phyloP scores from a whole-genome alignment of 208 protist genomes.

The Leishmania mexicana region DNA sequence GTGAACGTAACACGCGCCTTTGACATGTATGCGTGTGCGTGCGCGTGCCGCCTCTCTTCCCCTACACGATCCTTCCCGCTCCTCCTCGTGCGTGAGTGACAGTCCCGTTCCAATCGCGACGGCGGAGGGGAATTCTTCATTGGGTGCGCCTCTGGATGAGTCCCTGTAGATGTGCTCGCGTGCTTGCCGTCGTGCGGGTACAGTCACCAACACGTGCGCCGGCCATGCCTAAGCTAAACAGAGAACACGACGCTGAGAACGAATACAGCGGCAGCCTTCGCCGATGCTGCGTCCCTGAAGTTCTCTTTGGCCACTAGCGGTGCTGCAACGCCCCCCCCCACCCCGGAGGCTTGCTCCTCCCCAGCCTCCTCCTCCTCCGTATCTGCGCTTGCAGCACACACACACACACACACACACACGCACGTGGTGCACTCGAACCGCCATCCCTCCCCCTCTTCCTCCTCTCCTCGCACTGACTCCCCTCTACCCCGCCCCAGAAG shows the following conservation, averaged over 20 bases:
- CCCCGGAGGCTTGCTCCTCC: background rate
- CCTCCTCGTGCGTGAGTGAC: background rate
- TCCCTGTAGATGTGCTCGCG: background rate
- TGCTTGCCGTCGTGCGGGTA: background rate
- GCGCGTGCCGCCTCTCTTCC: background rate
- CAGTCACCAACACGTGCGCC: background rate
- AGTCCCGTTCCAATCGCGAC: background rate
- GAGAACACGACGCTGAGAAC: background rate
- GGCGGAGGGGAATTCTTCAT: background rate
- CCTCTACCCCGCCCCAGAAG: background rate
- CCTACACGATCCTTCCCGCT: background rate
- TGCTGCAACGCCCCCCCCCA: background rate
- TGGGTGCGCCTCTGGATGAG: background rate
- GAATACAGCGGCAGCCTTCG: background rate
- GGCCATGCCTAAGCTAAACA: background rate
- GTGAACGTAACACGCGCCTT: background rate
- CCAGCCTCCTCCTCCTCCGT: background rate
- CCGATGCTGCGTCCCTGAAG: background rate
- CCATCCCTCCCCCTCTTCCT: background rate
- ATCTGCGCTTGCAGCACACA: background rate
- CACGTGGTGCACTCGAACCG: background rate
- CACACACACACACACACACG: background rate
- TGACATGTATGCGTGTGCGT: background rate
- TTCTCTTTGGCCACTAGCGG: background rate
- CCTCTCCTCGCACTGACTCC: background rate